Conservation (phyloP, 2,329 filamentous ascomycete genomes). For the Aspergillus viridinutans region DNA sequence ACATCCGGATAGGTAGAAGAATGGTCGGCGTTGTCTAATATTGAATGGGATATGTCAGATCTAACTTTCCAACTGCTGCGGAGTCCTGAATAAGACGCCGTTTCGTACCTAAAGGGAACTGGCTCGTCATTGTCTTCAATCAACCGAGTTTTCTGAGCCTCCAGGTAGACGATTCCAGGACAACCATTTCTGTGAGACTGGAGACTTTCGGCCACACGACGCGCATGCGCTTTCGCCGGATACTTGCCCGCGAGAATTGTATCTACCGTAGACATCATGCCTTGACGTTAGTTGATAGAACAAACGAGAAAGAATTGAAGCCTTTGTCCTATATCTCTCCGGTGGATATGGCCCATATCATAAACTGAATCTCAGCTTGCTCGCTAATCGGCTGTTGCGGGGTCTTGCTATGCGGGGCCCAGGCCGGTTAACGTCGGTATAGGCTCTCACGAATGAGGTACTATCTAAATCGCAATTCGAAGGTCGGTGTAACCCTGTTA, state of each 20-base stretch:
- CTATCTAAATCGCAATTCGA: not conserved
- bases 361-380: not conserved
- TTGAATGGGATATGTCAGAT: conserved; percentile 6
- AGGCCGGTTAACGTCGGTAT: conserved; percentile 1
- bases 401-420: conserved; percentile 17
- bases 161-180: conserved; percentile 77
- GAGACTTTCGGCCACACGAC: conserved; percentile 76
- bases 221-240: conserved; percentile 83
- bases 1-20: conserved; percentile 92
- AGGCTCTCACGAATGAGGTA: not conserved
- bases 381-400: not conserved
- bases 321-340: not conserved
- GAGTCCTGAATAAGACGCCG: not conserved
- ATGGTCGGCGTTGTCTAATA: conserved; percentile 76
- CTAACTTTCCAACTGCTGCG: not conserved
- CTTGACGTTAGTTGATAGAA: not conserved
- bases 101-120: conserved; percentile 67
- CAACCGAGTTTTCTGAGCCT: conserved; percentile 74
- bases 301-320: not conserved
- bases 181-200: conserved; percentile 59
- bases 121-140: conserved; percentile 86
- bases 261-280: conserved; percentile 30
- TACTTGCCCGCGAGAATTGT: conserved; percentile 56
- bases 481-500: not conserved
- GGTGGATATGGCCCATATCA: not conserved